Evolutionary conservation across 257 asterid species (phyloP), one percentile per base, ranked within the genome.

Genomic region (Agastache rugosa): DNA sequence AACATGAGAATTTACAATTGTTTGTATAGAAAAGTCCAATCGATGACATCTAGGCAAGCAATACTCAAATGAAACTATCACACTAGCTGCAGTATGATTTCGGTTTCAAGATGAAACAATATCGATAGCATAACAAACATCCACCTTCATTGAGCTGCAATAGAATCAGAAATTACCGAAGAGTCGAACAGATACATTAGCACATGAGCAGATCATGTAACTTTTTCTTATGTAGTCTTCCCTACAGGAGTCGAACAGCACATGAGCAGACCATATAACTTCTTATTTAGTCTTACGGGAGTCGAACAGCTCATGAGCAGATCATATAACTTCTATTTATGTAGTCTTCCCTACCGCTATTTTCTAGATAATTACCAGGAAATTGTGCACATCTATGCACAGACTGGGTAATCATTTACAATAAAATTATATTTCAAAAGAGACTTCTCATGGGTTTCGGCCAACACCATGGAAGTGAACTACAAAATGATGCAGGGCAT

Each of bases 71-170:
- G 69, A 19, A 17, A 20, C 31, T 0, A 39, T 29, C 47, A 31
- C 5, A 61, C 47, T 34, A 61, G 22, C 64, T 5, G 11, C 64
- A 59, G 12, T 61, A 61, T 5, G 67, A 31, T 29, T 29, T n/a
- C 7, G 35, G 19, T 62, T 62, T 62, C 68, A 29, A 62, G 12
- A 19, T 35, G n/a, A 63, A 63, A 39, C 25, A 63, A 34, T 35
- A 8, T 5, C 15, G 12, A 15, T 8, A 15, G 20, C 37, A 61
- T 34, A 29, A 31, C 45, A 29, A 60, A 31, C 9, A 61, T 29
- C 11, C 22, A 29, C 71, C 56, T 22, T 42, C 20, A 47, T 50
- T 50, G 11, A 16, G 56, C 23, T 50, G 2, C 56, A n/a, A 50
- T 50, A 50, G 29, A 6, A 14, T 67, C 59, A 67, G 44, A 27